These are phyloP conservation scores for Spergularia azorica DNA, from an alignment of 179 eudicot species.

Conservation along the genomic window DNA sequence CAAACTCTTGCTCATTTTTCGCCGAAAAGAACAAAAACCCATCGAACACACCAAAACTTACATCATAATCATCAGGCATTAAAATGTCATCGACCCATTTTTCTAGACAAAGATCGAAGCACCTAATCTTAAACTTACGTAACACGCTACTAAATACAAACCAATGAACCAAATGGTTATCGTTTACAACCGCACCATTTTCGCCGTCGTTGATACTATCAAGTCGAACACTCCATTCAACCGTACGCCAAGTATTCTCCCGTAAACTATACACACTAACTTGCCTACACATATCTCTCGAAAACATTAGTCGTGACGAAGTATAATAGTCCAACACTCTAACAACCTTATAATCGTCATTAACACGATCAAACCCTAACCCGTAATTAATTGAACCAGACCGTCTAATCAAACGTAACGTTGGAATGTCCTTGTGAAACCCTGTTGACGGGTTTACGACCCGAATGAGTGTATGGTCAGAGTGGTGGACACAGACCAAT, in stretches of 20 bases:
- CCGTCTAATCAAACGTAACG: neutral
- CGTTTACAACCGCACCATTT: constrained; percentile 6
- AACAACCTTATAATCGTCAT: constrained; percentile 6
- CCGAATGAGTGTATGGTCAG: neutral
- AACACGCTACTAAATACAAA: neutral
- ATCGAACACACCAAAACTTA: constrained; percentile 10
- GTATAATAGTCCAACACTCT: neutral
- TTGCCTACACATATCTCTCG: neutral
- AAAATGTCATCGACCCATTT: constrained; percentile 8
- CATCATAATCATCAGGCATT: neutral
- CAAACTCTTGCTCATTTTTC: neutral
- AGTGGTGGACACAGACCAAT: neutral
- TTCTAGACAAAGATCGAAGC: constrained; percentile 10
- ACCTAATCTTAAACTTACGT: constrained; percentile 1
- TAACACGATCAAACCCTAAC: constrained; percentile 4
- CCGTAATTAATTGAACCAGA: neutral
- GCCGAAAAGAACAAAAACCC: constrained; percentile 1
- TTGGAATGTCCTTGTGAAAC: neutral
- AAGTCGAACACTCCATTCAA: neutral
- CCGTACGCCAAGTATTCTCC: neutral
- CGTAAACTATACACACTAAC: constrained; percentile 6
- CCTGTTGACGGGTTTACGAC: neutral
- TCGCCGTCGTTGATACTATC: neutral
- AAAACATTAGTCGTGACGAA: neutral
- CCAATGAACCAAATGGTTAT: constrained; percentile 2